Conservation (phyloP, 108 stramenopile genomes). For the Pseudonitzschia multiseries region DNA sequence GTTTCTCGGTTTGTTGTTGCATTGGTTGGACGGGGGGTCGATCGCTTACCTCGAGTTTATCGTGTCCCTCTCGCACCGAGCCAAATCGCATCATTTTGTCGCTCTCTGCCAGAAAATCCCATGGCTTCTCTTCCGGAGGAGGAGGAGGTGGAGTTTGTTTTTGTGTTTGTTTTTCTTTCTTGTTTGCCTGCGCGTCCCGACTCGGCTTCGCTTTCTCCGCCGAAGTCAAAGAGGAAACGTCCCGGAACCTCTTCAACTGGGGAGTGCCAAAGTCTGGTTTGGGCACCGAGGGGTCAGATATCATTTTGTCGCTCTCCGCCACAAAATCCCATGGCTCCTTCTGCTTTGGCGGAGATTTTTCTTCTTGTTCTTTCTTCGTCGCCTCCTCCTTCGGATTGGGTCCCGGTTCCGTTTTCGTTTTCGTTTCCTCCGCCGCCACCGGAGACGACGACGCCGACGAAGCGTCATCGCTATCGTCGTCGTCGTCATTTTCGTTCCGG, state of each 20-base stretch:
- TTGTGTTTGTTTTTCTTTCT: background rate
- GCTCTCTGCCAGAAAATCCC: slow-evolving; percentile 2
- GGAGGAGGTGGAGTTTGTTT: no score
- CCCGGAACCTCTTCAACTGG: no score
- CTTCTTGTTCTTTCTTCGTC: background rate
- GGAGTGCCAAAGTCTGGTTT: background rate
- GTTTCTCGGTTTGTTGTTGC: background rate
- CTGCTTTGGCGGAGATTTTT: no score
- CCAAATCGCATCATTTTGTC: background rate
- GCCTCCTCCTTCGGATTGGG: background rate
- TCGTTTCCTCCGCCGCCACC: background rate
- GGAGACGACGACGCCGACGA: no score
- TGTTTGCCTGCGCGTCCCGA: background rate
- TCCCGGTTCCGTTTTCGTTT: no score
- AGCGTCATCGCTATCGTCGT: no score
- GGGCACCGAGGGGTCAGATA: background rate
- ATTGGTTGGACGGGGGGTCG: background rate
- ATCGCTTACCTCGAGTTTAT: background rate
- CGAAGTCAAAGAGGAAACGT: no score
- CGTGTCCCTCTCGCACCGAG: background rate
- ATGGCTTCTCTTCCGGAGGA: background rate
- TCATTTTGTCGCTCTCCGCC: background rate
- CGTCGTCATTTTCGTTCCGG: no score
- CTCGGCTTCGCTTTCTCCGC: background rate
- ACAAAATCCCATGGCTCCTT: background rate